phyloP scores from a whole-genome alignment of 129 eudicot genomes.

The Erigeron canadensis region DNA sequence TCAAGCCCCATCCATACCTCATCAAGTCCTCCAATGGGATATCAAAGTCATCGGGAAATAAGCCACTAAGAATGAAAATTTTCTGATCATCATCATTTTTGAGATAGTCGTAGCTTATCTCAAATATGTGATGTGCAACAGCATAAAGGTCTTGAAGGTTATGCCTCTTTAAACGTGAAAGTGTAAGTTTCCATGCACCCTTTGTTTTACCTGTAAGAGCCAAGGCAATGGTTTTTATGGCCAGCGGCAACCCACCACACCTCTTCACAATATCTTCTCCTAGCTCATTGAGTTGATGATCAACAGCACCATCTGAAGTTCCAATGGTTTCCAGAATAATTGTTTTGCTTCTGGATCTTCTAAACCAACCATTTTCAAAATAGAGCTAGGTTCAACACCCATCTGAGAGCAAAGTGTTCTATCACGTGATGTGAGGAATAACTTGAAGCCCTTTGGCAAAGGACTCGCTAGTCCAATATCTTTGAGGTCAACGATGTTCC shows the following conservation, averaged over 20 bases:
- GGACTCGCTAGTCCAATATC: too few species aligned
- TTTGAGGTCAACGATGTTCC: too few species aligned
- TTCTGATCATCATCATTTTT: background rate
- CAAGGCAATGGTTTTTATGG: too few species aligned
- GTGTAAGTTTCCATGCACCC: background rate
- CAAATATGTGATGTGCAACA: too few species aligned
- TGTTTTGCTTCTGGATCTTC: background rate
- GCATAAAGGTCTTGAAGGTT: background rate
- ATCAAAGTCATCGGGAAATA: background rate
- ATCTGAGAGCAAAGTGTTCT: background rate
- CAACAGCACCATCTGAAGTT: background rate
- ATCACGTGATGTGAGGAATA: too few species aligned
- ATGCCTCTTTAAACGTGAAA: background rate
- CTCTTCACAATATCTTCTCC: background rate
- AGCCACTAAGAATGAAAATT: background rate
- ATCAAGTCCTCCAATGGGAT: background rate
- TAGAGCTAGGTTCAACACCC: background rate
- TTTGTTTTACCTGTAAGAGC: too few species aligned
- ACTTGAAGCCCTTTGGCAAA: too few species aligned
- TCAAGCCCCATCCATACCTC: background rate
- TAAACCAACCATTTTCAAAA: background rate
- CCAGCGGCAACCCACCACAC: background rate
- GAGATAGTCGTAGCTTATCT: background rate
- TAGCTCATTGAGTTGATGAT: background rate
- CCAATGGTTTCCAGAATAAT: background rate